Evolutionary conservation across 306 rosid genomes (phyloP).

Genomic region (Sindora glabra): DNA sequence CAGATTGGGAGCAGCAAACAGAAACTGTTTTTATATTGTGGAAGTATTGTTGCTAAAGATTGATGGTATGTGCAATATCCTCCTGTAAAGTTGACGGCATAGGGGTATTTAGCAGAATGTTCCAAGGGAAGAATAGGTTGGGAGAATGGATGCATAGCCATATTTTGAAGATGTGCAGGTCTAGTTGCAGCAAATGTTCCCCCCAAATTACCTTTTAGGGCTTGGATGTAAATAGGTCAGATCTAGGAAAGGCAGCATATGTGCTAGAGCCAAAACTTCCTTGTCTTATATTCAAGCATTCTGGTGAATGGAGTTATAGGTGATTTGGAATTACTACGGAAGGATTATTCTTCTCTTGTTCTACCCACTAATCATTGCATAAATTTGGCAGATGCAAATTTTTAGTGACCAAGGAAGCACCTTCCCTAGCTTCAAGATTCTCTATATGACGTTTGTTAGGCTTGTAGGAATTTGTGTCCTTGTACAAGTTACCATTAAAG

Average conservation of each 20-base stretch:
- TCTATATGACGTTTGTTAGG: constrained; percentile 52
- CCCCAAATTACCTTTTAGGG: constrained; percentile 51
- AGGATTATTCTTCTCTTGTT: constrained; percentile 65
- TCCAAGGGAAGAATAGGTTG: constrained; percentile 90
- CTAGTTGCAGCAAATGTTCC: constrained; percentile 84
- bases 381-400: constrained; percentile 65
- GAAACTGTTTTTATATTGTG: constrained; percentile 92
- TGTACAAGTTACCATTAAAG: constrained; percentile 51
- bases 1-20: constrained; percentile 89
- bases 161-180: constrained; percentile 88
- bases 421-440: constrained; percentile 64
- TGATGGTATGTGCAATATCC: constrained; percentile 94
- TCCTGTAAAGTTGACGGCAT: constrained; percentile 98
- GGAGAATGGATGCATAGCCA: constrained; percentile 93
- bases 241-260: constrained; percentile 32
- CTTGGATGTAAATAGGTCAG: constrained; percentile 40
- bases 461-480: constrained; percentile 54
- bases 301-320: constrained; percentile 84
- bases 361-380: constrained; percentile 42
- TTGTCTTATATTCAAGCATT: constrained; percentile 85
- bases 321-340: constrained; percentile 91
- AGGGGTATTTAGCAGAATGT: constrained; percentile 88
- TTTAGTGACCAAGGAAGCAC: constrained; percentile 53
- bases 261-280: constrained; percentile 88
- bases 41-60: constrained; percentile 87